These are phyloP conservation scores for Triangularia setosa DNA, from an alignment of 2,329 filamentous ascomycete genomes.

Conservation along the genomic window DNA sequence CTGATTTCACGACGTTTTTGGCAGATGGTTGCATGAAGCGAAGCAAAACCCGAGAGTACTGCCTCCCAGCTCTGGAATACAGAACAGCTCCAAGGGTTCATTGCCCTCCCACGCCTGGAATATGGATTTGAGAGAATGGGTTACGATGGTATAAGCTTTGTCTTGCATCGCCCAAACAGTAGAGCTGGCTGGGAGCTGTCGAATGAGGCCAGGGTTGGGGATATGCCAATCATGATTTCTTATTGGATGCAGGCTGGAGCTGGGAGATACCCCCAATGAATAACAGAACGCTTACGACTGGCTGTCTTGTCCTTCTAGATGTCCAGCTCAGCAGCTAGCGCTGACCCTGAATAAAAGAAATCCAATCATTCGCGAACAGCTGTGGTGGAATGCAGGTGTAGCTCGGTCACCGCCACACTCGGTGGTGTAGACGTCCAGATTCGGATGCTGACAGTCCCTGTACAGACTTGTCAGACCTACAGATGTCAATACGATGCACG, in stretches of 20 bases:
- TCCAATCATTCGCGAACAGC: slow-evolving; percentile 1
- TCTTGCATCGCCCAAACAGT: neutral
- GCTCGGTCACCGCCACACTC: neutral
- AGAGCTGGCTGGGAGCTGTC: neutral
- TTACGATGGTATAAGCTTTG: neutral
- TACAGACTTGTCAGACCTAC: neutral
- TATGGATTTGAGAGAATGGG: neutral
- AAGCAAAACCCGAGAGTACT: neutral
- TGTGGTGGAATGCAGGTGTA: neutral
- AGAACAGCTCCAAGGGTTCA: neutral
- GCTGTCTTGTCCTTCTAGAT: neutral
- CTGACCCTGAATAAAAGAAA: neutral
- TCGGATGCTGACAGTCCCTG: neutral
- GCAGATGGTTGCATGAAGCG: neutral
- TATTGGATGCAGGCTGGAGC: neutral
- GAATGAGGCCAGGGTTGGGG: neutral
- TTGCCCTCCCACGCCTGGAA: neutral
- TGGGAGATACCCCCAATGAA: neutral
- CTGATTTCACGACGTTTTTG: neutral
- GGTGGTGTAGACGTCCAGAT: neutral
- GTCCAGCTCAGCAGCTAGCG: neutral
- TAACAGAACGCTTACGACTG: neutral
- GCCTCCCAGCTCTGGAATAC: neutral
- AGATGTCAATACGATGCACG: neutral
- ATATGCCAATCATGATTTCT: neutral